Evolutionary conservation across 805 yeast genomes (phyloP), one percentile per base, ranked within the genome.

Genomic region (Candida incommunis): DNA sequence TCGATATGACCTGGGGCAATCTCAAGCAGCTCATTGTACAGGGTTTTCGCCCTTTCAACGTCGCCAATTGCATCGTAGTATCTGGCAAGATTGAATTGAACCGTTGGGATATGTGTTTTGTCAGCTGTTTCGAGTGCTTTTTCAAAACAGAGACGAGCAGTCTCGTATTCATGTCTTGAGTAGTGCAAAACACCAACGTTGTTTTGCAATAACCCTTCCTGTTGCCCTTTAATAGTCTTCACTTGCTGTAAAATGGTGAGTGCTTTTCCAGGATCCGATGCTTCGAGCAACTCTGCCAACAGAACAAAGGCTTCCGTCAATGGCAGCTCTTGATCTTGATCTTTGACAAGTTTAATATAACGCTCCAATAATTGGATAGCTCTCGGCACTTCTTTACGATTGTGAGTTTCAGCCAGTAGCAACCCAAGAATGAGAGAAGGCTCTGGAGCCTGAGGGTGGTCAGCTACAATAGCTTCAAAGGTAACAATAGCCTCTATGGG

Each of bases 401-500:
- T 61, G 1, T 45, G 52, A n/a, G 37, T 31, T n/a, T 31, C 37
- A 9, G 88, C 73, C 55, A 83, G 81, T 34, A 87, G 63, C 54
- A 81, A 61, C 23, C 97, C 97, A 29, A 87, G 66, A 35, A 86
- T 72, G 37, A 66, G 52, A 49, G 75, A 72, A 2, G 82, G 80
- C 61, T 88, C 96, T 40, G 80, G 65, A 43, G 82, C 71, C 55
- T 78, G 80, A 21, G 84, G 80, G 54, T 78, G 72, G 16, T 72
- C 66, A 52, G 80, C 77, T 46, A 79, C 71, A 41, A 85, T 68
- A 41, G 75, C 74, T 58, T 90, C 97, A 55, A 85, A 82, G 0
- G 95, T 78, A 50, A 88, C 71, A 51, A 82, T 76, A 11, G 97
- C 92, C 58, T 88, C 96, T 54, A 84, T 87, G 9, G 82, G 75